Percentiles rank a stretch among this genome's conserved stretches.
Evolutionary conservation across 306 rosid species (phyloP).

Genomic region (Trifolium pratense): DNA sequence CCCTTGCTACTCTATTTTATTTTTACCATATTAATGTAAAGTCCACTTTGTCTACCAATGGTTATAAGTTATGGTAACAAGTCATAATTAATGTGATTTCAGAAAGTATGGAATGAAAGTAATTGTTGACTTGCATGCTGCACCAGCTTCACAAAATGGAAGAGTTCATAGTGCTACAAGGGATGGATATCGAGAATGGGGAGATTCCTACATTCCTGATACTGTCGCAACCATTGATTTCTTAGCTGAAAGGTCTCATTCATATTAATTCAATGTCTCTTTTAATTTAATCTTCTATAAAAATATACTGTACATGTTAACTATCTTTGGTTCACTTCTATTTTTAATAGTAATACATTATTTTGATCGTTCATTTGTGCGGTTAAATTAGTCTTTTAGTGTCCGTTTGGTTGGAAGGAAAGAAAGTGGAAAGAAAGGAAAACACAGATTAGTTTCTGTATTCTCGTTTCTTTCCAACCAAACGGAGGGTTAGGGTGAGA

Average conservation of each 20-base stretch:
- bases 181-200: conserved; percentile 67
- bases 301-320: not conserved
- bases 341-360: not conserved
- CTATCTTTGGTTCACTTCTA: not conserved
- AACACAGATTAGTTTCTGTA: no score
- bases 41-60: conserved; percentile 18
- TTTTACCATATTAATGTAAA: not conserved
- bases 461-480: no score
- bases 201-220: conserved; percentile 53
- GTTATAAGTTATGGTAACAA: not conserved
- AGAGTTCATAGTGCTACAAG: conserved; percentile 61
- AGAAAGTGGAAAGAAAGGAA: no score
- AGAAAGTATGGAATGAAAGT: conserved; percentile 63
- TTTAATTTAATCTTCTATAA: not conserved
- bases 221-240: conserved; percentile 60
- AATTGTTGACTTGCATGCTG: conserved; percentile 70
- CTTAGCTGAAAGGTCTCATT: conserved; percentile 52
- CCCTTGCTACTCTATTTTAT: not conserved
- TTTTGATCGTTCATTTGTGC: no score
- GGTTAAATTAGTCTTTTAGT: no score
- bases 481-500: no score
- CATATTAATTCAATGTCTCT: not conserved
- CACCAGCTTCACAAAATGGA: conserved; percentile 66
- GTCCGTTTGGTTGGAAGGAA: no score
- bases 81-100: conserved; percentile 3